Evolutionary conservation across 805 yeast species (phyloP).

Genomic region (Metschnikowia noctiluminum): DNA sequence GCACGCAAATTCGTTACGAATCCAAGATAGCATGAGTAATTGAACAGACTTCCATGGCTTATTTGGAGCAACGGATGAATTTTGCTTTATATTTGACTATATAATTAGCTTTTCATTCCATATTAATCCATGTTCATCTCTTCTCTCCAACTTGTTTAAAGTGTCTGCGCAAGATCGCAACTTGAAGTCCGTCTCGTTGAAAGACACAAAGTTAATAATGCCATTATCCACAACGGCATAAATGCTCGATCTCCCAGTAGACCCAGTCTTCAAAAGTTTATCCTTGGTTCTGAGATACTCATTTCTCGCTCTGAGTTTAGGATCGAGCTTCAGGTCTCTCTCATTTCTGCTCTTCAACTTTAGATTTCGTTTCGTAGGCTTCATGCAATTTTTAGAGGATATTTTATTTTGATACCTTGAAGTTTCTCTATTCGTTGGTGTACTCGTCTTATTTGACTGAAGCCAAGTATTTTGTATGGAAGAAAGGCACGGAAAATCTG

Average conservation of each 20-base stretch:
- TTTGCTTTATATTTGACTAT: background rate
- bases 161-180: slow-evolving; percentile 11
- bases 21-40: background rate
- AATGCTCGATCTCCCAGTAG: slow-evolving; percentile 43
- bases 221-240: slow-evolving; percentile 78
- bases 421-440: background rate
- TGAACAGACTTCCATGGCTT: too few relatives aligned
- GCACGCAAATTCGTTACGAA: background rate
- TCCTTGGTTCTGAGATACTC: slow-evolving; percentile 31
- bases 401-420: background rate
- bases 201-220: slow-evolving; percentile 59
- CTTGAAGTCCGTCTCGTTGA: slow-evolving; percentile 51
- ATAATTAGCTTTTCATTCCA: slow-evolving; percentile 14
- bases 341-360: slow-evolving; percentile 23
- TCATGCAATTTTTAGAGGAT: background rate
- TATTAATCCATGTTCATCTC: slow-evolving; percentile 14
- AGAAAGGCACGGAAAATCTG: slow-evolving; percentile 44
- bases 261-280: slow-evolving; percentile 49
- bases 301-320: slow-evolving; percentile 23
- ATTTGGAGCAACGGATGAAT: too few relatives aligned
- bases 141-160: slow-evolving; percentile 9
- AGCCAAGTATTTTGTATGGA: slow-evolving; percentile 38
- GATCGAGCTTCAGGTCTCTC: slow-evolving; percentile 26
- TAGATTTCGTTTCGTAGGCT: slow-evolving; percentile 26
- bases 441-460: background rate